A percentile compares a stretch with the other conserved stretches of the same genome.
These are phyloP conservation scores for Stagonosporopsis tanaceti DNA, from an alignment of 2,329 filamentous ascomycete species.

Conservation along the genomic window DNA sequence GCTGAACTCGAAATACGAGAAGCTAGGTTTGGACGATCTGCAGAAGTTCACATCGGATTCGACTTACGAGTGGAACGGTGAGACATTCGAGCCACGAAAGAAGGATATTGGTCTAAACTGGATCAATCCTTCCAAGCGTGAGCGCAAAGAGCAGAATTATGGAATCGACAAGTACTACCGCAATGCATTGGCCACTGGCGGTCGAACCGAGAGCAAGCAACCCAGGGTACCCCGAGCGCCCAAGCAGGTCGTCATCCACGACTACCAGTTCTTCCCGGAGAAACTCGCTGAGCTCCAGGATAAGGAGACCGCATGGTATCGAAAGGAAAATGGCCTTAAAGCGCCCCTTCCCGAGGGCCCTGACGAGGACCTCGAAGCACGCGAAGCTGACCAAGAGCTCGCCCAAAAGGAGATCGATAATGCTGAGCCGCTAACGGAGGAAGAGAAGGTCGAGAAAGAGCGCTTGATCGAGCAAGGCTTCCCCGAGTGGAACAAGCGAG, in stretches of 20 bases:
- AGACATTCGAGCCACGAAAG: slow-evolving; percentile 84
- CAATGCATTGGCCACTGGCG: slow-evolving; percentile 83
- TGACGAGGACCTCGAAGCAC: slow-evolving; percentile 84
- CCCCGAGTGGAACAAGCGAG: slow-evolving; percentile 92
- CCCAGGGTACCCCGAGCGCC: slow-evolving; percentile 95
- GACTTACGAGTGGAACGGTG: slow-evolving; percentile 98
- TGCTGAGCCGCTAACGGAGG: slow-evolving; percentile 84
- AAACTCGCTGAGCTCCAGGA: slow-evolving; percentile 89
- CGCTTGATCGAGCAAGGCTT: slow-evolving; percentile 85
- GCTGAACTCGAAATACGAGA: slow-evolving; percentile 93
- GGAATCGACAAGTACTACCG: slow-evolving; percentile 99
- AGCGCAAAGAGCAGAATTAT: slow-evolving; percentile 97
- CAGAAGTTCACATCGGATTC: slow-evolving; percentile 98
- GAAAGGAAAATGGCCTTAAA: slow-evolving; percentile 96
- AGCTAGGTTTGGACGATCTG: slow-evolving; percentile 93
- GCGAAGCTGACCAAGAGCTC: slow-evolving; percentile 84
- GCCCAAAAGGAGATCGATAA: slow-evolving; percentile 95
- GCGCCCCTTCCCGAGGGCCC: slow-evolving; percentile 87
- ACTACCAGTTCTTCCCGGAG: slow-evolving; percentile 96
- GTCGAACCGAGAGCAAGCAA: slow-evolving; percentile 81
- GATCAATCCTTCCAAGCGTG: slow-evolving; percentile 98
- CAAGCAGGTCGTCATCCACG: slow-evolving; percentile 89
- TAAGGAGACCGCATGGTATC: slow-evolving; percentile 92
- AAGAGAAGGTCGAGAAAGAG: slow-evolving; percentile 87
- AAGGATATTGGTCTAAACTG: slow-evolving; percentile 92